Evolutionary conservation across 768 basidiomycete species (phyloP).

Genomic region (Kwoniella sp.): DNA sequence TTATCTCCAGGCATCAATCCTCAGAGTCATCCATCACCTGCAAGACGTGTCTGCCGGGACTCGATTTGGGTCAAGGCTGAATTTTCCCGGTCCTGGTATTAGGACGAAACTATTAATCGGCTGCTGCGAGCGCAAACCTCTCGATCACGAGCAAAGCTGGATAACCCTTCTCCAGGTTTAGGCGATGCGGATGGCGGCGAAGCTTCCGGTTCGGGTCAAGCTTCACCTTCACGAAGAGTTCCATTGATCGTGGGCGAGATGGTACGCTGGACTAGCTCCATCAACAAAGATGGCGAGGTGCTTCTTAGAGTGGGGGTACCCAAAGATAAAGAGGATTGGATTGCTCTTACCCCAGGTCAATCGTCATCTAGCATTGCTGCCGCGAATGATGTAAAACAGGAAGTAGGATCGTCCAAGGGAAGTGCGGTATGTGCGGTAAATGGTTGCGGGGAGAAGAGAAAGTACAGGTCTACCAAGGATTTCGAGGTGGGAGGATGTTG

Average conservation of each 20-base stretch:
- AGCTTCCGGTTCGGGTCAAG: slow-evolving; percentile 1
- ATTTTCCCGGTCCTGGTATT: no score
- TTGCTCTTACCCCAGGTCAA: slow-evolving; percentile 13
- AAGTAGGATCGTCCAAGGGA: not conserved
- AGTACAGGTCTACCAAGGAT: slow-evolving; percentile 40
- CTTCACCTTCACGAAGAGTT: slow-evolving; percentile 9
- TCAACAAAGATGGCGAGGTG: slow-evolving; percentile 33
- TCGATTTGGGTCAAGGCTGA: not conserved
- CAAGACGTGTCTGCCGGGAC: no score
- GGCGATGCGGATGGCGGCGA: slow-evolving; percentile 14
- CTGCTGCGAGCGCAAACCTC: slow-evolving; percentile 54
- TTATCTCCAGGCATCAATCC: no score
- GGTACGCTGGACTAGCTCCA: slow-evolving; percentile 37
- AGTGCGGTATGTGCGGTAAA: slow-evolving; percentile 34
- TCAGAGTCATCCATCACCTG: no score
- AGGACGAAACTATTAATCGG: slow-evolving; percentile 55
- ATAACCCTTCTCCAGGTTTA: slow-evolving; percentile 33
- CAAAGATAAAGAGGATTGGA: slow-evolving; percentile 29
- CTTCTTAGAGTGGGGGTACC: slow-evolving; percentile 33
- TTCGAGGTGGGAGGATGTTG: slow-evolving; percentile 47
- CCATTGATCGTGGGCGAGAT: slow-evolving; percentile 5
- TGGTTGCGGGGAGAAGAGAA: slow-evolving; percentile 38
- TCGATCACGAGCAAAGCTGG: slow-evolving; percentile 43
- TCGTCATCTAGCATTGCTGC: not conserved
- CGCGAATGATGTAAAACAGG: not conserved